phyloP scores from a whole-genome alignment of 164 flowering plant genomes.

The Saururus chinensis region DNA sequence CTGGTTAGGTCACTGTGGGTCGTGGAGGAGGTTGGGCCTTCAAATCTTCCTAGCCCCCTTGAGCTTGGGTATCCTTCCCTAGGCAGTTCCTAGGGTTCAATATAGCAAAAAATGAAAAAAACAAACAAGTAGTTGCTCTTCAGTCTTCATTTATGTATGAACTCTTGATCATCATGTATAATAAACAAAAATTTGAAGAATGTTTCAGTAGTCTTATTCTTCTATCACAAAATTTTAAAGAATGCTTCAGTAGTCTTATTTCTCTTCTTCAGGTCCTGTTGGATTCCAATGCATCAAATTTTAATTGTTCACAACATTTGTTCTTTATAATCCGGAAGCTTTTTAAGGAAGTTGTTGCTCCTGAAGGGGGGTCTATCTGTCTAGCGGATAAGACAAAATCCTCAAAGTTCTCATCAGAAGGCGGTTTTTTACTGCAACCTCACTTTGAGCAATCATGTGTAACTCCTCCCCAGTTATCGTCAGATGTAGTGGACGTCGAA shows the following conservation, averaged over 20 bases:
- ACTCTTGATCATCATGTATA: too few relatives aligned
- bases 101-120: too few relatives aligned
- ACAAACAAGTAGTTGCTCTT: too few relatives aligned
- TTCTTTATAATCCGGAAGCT: slow-evolving; percentile 69
- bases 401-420: slow-evolving; percentile 42
- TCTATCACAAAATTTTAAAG: not conserved
- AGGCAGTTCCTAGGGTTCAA: too few relatives aligned
- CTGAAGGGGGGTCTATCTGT: slow-evolving; percentile 12
- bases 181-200: too few relatives aligned
- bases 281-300: slow-evolving; percentile 47
- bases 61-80: too few relatives aligned
- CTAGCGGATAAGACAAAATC: slow-evolving; percentile 15
- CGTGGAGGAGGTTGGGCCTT: too few relatives aligned
- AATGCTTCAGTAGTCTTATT: not conserved
- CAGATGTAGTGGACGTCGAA: slow-evolving; percentile 19
- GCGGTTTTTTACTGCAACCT: slow-evolving; percentile 78
- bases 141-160: too few relatives aligned
- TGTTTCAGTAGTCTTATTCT: not conserved
- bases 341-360: slow-evolving; percentile 46
- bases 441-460: slow-evolving; percentile 21
- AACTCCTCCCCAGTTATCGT: slow-evolving; percentile 4
- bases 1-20: too few relatives aligned
- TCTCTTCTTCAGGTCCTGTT: slow-evolving; percentile 49
- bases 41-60: too few relatives aligned
- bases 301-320: slow-evolving; percentile 62